A percentile compares a stretch with the other conserved stretches of the same genome.
These are phyloP conservation scores for Corylus americana DNA, from an alignment of 306 rosid species.

Conservation along the genomic window DNA sequence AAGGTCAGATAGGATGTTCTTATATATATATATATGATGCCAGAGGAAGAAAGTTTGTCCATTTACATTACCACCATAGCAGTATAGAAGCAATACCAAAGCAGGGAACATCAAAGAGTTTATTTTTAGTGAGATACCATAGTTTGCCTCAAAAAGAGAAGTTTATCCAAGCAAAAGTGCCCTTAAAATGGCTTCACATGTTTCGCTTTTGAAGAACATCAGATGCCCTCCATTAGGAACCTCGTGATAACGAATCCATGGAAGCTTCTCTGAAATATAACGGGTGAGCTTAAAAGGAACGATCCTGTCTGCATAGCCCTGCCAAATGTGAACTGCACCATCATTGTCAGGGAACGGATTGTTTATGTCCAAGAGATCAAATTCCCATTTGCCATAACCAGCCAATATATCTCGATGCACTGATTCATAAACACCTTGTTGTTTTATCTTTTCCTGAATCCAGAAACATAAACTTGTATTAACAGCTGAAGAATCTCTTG, in stretches of 20 bases:
- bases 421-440: conserved; percentile 74
- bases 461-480: conserved; percentile 5
- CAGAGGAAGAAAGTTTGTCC: not conserved
- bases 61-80: not conserved
- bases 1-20: not conserved
- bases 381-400: conserved; percentile 65
- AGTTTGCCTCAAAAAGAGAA: not conserved
- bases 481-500: not conserved
- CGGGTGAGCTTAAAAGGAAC: conserved; percentile 50
- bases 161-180: conserved; percentile 46
- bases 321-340: conserved; percentile 74
- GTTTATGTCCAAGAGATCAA: conserved; percentile 47
- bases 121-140: not conserved
- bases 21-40: not conserved
- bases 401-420: conserved; percentile 54
- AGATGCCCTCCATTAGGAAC: conserved; percentile 62
- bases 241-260: conserved; percentile 80
- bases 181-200: conserved; percentile 57
- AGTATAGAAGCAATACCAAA: not conserved
- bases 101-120: not conserved
- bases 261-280: conserved; percentile 54
- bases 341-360: conserved; percentile 53
- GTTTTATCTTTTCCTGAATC: conserved; percentile 51
- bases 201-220: conserved; percentile 23
- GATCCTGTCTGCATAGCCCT: conserved; percentile 60